Conservation (phyloP, 257 asterid genomes). For the Gentiana dahurica region DNA sequence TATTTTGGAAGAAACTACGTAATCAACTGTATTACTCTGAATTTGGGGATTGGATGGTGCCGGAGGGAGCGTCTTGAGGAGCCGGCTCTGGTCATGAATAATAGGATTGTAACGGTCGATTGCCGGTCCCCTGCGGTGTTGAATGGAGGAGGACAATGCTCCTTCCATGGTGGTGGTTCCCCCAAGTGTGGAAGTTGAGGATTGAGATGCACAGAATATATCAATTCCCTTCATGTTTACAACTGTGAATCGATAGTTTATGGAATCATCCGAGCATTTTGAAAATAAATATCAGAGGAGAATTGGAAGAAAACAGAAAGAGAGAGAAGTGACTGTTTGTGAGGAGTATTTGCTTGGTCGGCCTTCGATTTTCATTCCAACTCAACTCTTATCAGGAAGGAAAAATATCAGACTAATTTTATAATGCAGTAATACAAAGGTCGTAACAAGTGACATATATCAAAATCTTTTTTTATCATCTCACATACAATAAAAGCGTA, state of each 20-base stretch:
- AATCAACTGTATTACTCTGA: constrained; percentile 12
- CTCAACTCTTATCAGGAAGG: too few relatives aligned
- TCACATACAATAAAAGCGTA: too few relatives aligned
- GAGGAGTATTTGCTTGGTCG: too few relatives aligned
- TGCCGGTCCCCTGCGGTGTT: constrained; percentile 41
- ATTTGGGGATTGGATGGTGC: constrained; percentile 13
- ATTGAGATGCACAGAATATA: constrained; percentile 58
- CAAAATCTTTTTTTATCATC: too few relatives aligned
- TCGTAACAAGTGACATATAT: too few relatives aligned
- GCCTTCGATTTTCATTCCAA: too few relatives aligned
- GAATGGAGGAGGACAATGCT: constrained; percentile 19
- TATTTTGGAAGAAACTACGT: constrained; percentile 7
- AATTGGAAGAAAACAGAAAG: not conserved
- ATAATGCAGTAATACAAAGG: too few relatives aligned
- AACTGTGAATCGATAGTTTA: constrained; percentile 9
- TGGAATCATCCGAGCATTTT: constrained; percentile 27
- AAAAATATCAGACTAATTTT: too few relatives aligned
- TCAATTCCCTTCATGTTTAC: constrained; percentile 44
- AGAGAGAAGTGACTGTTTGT: not conserved
- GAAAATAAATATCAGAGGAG: constrained; percentile 1
- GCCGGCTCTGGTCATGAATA: constrained; percentile 32
- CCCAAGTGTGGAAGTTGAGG: constrained; percentile 30
- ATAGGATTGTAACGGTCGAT: constrained; percentile 42
- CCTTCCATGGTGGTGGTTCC: constrained; percentile 37
- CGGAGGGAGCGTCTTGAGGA: constrained; percentile 17